Conservation (phyloP, 345 rosid genomes). For the Firmiana major region DNA sequence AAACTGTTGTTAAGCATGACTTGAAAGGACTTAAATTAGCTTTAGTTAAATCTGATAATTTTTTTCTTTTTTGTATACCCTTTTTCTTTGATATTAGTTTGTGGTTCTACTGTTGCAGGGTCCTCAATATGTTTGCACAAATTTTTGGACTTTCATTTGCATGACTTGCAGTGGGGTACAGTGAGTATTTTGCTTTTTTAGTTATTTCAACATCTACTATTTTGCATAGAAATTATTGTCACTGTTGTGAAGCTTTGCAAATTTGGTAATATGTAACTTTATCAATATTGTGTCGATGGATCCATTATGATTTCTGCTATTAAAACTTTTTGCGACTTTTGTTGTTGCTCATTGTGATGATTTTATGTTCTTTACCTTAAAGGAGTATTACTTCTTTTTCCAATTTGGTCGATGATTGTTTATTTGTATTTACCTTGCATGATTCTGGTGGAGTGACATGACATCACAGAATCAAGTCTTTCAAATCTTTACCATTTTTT, state of each 20-base stretch:
- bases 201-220: neutral
- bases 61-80: neutral
- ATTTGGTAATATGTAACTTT: neutral
- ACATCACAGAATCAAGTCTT: neutral
- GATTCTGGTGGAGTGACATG: neutral
- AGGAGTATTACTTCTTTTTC: neutral
- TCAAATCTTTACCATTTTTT: conserved; percentile 8
- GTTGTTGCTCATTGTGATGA: neutral
- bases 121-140: conserved; percentile 93
- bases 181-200: conserved; percentile 48
- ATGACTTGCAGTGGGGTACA: conserved; percentile 93
- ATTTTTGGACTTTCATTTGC: conserved; percentile 93
- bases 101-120: conserved; percentile 50
- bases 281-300: neutral
- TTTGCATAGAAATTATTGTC: neutral
- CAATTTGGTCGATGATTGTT: neutral
- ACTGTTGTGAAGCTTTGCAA: neutral
- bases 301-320: neutral
- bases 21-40: neutral
- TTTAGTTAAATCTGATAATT: neutral
- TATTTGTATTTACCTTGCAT: neutral
- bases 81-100: conserved; percentile 16
- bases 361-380: neutral
- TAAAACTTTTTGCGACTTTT: neutral
- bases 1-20: neutral